A percentile compares a stretch with the other conserved stretches of the same genome.
Evolutionary conservation across 768 basidiomycete species (phyloP).

Genomic region (Rhizopogon rudus): DNA sequence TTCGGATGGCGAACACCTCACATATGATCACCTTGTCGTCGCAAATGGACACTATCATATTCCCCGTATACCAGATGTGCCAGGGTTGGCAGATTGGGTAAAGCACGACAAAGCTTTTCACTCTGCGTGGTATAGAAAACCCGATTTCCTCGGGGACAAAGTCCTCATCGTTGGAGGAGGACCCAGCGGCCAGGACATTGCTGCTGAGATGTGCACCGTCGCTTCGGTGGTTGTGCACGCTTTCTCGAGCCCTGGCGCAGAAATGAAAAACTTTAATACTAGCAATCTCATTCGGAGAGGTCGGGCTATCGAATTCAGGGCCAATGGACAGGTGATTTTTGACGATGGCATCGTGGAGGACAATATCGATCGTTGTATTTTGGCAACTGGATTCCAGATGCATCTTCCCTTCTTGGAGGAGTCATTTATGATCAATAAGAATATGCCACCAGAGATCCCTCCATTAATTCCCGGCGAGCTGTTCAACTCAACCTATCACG

Average conservation of each 20-base stretch:
- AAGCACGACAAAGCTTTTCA: constrained; percentile 48
- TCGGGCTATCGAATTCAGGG: constrained; percentile 36
- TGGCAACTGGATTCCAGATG: constrained; percentile 71
- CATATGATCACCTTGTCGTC: constrained; percentile 61
- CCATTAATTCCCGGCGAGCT: too few relatives aligned
- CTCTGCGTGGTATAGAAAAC: constrained; percentile 63
- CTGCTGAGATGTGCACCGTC: constrained; percentile 27
- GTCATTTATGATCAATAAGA: too few relatives aligned
- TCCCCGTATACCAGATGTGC: constrained; percentile 56
- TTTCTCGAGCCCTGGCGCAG: constrained; percentile 38
- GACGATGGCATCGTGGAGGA: constrained; percentile 52
- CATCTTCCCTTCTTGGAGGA: too few relatives aligned
- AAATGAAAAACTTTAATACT: constrained; percentile 6
- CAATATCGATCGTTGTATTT: constrained; percentile 55
- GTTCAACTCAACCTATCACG: constrained; percentile 22
- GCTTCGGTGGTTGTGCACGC: constrained; percentile 45
- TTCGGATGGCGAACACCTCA: constrained; percentile 30
- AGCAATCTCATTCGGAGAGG: constrained; percentile 38
- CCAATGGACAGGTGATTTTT: constrained; percentile 45
- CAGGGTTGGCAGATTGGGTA: constrained; percentile 60
- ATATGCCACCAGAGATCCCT: too few relatives aligned
- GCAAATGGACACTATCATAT: constrained; percentile 71
- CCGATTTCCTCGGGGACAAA: constrained; percentile 31
- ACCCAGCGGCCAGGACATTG: too few relatives aligned
- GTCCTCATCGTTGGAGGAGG: constrained; percentile 13